phyloP scores from a whole-genome alignment of 2,329 filamentous ascomycete genomes.

The Penicillium glabrum region DNA sequence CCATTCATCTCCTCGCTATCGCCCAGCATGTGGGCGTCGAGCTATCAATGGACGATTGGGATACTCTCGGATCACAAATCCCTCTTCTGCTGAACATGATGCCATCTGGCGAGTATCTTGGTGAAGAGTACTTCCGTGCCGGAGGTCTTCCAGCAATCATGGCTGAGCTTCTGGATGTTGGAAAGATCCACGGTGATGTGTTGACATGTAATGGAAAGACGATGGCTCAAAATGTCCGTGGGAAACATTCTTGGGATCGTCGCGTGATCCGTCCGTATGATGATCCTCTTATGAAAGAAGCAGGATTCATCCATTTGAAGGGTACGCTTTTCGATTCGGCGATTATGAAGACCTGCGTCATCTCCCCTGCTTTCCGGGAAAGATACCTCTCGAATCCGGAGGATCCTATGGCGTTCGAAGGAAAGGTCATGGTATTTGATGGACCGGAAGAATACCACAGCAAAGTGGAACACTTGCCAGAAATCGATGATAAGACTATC shows the following conservation, averaged over 20 bases:
- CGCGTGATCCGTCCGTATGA: slow-evolving; percentile 47
- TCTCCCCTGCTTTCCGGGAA: slow-evolving; percentile 47
- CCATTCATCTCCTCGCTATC: slow-evolving; percentile 57
- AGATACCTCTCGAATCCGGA: slow-evolving; percentile 48
- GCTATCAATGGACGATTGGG: slow-evolving; percentile 56
- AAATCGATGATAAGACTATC: slow-evolving; percentile 42
- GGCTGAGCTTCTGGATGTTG: slow-evolving; percentile 53
- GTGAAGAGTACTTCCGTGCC: slow-evolving; percentile 56
- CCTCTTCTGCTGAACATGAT: slow-evolving; percentile 57
- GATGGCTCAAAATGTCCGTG: slow-evolving; percentile 20
- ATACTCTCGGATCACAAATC: slow-evolving; percentile 50
- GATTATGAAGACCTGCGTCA: slow-evolving; percentile 56
- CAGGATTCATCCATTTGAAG: slow-evolving; percentile 53
- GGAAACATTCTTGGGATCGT: slow-evolving; percentile 51
- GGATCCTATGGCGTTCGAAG: slow-evolving; percentile 52
- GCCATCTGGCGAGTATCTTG: slow-evolving; percentile 54
- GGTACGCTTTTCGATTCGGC: slow-evolving; percentile 53
- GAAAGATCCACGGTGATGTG: slow-evolving; percentile 41
- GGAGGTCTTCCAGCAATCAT: slow-evolving; percentile 56
- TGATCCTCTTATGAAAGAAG: slow-evolving; percentile 50
- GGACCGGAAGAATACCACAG: slow-evolving; percentile 51
- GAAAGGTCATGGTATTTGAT: slow-evolving; percentile 51
- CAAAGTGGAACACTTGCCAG: slow-evolving; percentile 42
- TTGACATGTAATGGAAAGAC: slow-evolving; percentile 35
- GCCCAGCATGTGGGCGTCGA: slow-evolving; percentile 55